A percentile compares a stretch with the other conserved stretches of the same genome.
These are phyloP conservation scores for Scedosporium apiospermum DNA, from an alignment of 2,329 filamentous ascomycete species.

Conservation along the genomic window DNA sequence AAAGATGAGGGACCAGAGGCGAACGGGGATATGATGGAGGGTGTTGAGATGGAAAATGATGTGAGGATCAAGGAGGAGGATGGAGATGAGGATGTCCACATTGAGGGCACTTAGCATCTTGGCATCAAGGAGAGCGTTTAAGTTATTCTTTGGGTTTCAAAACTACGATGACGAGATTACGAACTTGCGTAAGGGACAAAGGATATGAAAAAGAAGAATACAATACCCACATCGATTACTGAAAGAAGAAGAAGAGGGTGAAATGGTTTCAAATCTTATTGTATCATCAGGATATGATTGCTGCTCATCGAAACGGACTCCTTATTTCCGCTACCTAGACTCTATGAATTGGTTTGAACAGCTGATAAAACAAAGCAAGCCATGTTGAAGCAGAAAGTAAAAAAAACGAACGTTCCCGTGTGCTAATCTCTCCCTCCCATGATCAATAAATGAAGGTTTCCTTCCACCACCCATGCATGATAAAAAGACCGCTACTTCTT, in stretches of 20 bases:
- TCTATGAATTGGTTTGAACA: not conserved
- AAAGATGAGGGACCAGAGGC: conserved; percentile 4
- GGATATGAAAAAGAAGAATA: not conserved
- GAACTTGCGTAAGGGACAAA: not conserved
- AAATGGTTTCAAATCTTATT: too few relatives aligned
- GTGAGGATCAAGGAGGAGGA: conserved; percentile 7
- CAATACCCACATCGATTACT: not conserved
- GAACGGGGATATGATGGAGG: conserved; percentile 5
- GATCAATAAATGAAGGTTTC: not conserved
- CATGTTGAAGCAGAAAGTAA: not conserved
- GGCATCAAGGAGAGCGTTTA: not conserved
- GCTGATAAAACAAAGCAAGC: not conserved
- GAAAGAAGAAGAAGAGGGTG: too few relatives aligned
- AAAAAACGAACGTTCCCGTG: not conserved
- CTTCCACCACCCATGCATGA: not conserved
- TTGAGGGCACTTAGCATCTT: not conserved
- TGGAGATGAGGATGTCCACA: conserved; percentile 1
- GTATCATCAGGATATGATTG: too few relatives aligned
- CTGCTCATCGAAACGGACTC: not conserved
- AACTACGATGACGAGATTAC: not conserved
- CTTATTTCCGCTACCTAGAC: not conserved
- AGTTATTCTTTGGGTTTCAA: too few relatives aligned
- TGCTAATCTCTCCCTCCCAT: not conserved
- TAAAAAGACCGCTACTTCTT: not conserved
- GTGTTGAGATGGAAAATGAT: not conserved